Evolutionary conservation across 257 asterid species (phyloP).

Genomic region (Vinca minor): DNA sequence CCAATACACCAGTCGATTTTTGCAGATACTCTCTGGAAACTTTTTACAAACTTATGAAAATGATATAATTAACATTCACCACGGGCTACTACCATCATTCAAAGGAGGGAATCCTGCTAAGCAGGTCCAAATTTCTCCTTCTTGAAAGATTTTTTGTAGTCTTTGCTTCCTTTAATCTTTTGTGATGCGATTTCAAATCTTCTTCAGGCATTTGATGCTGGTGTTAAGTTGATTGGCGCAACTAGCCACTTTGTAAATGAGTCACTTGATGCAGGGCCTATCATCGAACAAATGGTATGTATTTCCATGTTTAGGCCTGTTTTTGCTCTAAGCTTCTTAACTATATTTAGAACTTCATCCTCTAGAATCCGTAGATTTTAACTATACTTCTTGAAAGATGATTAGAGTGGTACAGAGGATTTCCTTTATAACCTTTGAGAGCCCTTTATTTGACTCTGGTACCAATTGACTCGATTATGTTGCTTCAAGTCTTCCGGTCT

Average conservation of each 20-base stretch:
- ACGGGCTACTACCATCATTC: constrained; percentile 88
- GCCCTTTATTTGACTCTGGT: no score
- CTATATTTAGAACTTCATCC: no score
- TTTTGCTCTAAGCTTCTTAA: neutral
- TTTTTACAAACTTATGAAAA: constrained; percentile 59
- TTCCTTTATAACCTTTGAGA: no score
- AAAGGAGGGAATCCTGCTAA: constrained; percentile 90
- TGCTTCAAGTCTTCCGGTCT: no score
- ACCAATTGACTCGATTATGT: no score
- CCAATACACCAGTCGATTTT: constrained; percentile 24
- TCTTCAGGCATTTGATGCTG: constrained; percentile 83
- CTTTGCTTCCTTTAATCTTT: constrained; percentile 5
- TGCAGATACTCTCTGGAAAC: constrained; percentile 72
- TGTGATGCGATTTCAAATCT: constrained; percentile 6
- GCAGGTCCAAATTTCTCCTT: constrained; percentile 47
- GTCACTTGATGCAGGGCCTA: constrained; percentile 91
- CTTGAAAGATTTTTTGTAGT: neutral
- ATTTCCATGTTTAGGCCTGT: constrained; percentile 4
- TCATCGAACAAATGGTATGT: constrained; percentile 90
- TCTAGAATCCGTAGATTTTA: no score
- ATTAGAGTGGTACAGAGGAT: no score
- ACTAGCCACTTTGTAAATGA: constrained; percentile 89
- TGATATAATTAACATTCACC: constrained; percentile 89
- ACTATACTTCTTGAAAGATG: no score
- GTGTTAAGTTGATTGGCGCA: constrained; percentile 93